A percentile compares a stretch with the other conserved stretches of the same genome.
Conservation (phyloP, 1,284 basidiomycete species). For the Leccinum pallidistipes region DNA sequence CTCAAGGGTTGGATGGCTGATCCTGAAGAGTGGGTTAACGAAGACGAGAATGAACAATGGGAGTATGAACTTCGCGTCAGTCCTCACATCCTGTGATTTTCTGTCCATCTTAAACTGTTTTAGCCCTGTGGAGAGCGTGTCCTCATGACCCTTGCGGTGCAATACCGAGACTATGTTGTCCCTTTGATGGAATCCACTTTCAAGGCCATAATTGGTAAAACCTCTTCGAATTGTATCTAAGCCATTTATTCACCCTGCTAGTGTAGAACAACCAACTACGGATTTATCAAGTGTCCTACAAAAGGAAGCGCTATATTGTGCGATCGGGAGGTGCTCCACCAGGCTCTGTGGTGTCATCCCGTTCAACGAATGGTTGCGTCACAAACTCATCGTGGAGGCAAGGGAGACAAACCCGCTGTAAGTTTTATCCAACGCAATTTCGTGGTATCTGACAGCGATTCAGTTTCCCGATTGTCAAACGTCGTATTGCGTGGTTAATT, state of each 20-base stretch:
- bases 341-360: slow-evolving; percentile 66
- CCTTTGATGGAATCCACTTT: slow-evolving; percentile 68
- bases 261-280: slow-evolving; percentile 50
- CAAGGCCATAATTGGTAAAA: slow-evolving; percentile 53
- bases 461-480: slow-evolving; percentile 86
- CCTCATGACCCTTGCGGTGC: slow-evolving; percentile 73
- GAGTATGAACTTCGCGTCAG: slow-evolving; percentile 80
- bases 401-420: slow-evolving; percentile 57
- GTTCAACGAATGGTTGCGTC: slow-evolving; percentile 66
- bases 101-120: slow-evolving; percentile 4
- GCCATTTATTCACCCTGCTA: slow-evolving; percentile 1
- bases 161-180: slow-evolving; percentile 73
- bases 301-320: slow-evolving; percentile 88
- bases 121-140: slow-evolving; percentile 89
- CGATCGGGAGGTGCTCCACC: slow-evolving; percentile 77
- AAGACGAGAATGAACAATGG: slow-evolving; percentile 87
- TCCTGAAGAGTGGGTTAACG: slow-evolving; percentile 88
- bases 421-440: slow-evolving; percentile 18
- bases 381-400: slow-evolving; percentile 57
- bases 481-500: slow-evolving; percentile 87
- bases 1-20: slow-evolving; percentile 79
- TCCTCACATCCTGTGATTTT: slow-evolving; percentile 5
- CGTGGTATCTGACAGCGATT: slow-evolving; percentile 19
- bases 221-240: neutral
- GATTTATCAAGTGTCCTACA: slow-evolving; percentile 69